These are phyloP conservation scores for Arctostaphylos glauca DNA, from an alignment of 148 eudicot species.

Conservation along the genomic window DNA sequence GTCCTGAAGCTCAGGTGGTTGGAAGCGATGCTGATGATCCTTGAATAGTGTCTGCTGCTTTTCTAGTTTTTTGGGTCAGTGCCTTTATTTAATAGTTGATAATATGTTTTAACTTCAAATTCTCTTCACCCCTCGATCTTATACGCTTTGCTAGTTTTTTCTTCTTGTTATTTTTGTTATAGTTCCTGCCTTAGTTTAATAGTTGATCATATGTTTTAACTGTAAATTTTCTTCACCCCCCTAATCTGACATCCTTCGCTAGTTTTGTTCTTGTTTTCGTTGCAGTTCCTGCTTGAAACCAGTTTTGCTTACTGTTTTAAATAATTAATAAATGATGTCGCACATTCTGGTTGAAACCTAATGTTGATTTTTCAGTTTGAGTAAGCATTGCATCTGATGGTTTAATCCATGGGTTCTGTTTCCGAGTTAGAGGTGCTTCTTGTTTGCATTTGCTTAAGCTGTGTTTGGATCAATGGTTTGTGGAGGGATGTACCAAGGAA, in stretches of 20 bases:
- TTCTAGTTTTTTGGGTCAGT: background rate
- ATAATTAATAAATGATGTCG: background rate
- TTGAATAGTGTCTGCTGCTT: slow-evolving; percentile 8
- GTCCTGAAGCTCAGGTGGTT: slow-evolving; percentile 20
- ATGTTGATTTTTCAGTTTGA: background rate
- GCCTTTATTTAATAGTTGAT: background rate
- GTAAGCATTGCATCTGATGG: too few relatives aligned
- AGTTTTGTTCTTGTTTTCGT: background rate
- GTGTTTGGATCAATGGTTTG: too few relatives aligned
- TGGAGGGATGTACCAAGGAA: too few relatives aligned
- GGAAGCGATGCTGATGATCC: slow-evolving; percentile 48
- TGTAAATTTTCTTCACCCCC: slow-evolving; percentile 17
- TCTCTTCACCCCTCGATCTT: background rate
- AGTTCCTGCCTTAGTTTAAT: background rate
- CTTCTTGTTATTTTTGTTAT: background rate
- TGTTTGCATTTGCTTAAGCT: background rate
- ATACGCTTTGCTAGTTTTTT: background rate
- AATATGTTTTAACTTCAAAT: slow-evolving; percentile 20
- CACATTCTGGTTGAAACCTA: background rate
- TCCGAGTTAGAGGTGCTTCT: background rate
- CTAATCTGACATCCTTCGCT: background rate
- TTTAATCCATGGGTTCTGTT: background rate
- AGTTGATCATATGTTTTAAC: background rate
- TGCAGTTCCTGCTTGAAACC: background rate
- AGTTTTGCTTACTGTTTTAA: slow-evolving; percentile 4